Evolutionary conservation across 139 green algal genomes (phyloP).

Genomic region (Mesotaenium endlicherianum): DNA sequence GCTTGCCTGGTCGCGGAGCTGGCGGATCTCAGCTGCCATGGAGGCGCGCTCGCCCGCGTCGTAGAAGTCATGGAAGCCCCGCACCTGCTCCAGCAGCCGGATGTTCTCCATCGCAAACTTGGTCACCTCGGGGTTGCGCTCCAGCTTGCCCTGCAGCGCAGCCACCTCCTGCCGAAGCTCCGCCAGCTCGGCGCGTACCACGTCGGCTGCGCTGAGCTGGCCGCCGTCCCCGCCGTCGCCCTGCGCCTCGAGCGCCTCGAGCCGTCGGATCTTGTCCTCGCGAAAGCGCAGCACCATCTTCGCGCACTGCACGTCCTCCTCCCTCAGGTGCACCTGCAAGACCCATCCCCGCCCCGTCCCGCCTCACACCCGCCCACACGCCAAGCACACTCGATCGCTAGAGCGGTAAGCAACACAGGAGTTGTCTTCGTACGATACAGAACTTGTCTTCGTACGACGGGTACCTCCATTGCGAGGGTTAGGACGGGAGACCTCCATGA

Average conservation of each 20-base stretch:
- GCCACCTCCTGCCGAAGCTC: neutral
- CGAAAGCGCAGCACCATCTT: slow-evolving; percentile 1
- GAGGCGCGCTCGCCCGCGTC: neutral
- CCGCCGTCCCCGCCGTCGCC: neutral
- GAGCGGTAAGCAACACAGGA: too few relatives aligned
- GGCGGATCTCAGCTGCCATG: neutral
- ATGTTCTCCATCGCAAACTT: slow-evolving; percentile 4
- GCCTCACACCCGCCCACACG: too few relatives aligned
- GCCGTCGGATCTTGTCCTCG: neutral
- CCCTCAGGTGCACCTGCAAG: neutral
- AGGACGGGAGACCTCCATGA: too few relatives aligned
- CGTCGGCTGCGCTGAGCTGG: neutral
- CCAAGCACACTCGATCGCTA: too few relatives aligned
- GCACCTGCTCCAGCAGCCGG: neutral
- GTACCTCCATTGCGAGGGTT: too few relatives aligned
- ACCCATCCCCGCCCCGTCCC: too few relatives aligned
- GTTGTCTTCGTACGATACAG: too few relatives aligned
- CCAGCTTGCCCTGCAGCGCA: neutral
- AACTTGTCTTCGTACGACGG: too few relatives aligned
- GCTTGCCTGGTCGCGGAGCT: neutral
- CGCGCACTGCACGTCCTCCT: neutral
- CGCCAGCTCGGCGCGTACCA: neutral
- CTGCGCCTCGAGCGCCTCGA: slow-evolving; percentile 2
- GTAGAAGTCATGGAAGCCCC: neutral
- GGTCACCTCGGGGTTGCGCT: neutral